Base-by-base conservation (phyloP, 352 stramenopile genomes). In the Globisporangium irregulare region DNA sequence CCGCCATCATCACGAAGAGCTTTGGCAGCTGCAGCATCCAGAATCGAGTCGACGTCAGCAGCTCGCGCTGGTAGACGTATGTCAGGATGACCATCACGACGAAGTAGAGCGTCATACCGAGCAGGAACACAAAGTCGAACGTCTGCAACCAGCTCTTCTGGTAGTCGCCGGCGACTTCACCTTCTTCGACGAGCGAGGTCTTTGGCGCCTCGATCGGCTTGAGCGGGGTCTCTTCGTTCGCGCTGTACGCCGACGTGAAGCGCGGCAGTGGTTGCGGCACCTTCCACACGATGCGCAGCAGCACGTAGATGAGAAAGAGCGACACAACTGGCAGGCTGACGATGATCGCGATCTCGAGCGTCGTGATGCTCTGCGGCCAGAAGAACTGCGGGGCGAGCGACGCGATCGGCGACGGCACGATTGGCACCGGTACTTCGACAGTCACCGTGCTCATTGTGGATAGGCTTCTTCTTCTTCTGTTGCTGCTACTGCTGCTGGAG, bases 281-380 rank as follows among this genome's bases (percentile, higher is more conserved):
- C 53, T 86, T 82, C 82, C 84, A 92, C 34, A 92, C 71, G 15
- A 91, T 46, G 24, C 81, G 82, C 56, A 93, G 67, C 59, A 93
- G 62, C 32, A 91, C 68, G 73, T 91, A 84, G 62, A 79, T 85
- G 51, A 88, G 38, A 22, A 86, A 53, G 36, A 91, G 69, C 29
- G 81, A 74, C 36, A 80, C 46, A 25, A 91, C 29, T 1, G 83
- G 82, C 59, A 90, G 57, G 6, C 69, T 68, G 12, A 74, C 70
- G 25, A 92, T 68, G 32, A 79, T 67, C 59, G 46, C 61, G 32
- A 51, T 57, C 48, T 72, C 29, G 22, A 32, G 3, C 22, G 57
- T 53, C 29, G 73, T 74, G 55, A 72, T 79, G 22, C 46, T 67
- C 38, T 75, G n/a, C 41, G 62, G 72, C 73, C 73, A 79, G 62